A percentile compares a stretch with the other conserved stretches of the same genome.
phyloP scores from a whole-genome alignment of 2,329 filamentous ascomycete species.

The Peltaster fructicola region DNA sequence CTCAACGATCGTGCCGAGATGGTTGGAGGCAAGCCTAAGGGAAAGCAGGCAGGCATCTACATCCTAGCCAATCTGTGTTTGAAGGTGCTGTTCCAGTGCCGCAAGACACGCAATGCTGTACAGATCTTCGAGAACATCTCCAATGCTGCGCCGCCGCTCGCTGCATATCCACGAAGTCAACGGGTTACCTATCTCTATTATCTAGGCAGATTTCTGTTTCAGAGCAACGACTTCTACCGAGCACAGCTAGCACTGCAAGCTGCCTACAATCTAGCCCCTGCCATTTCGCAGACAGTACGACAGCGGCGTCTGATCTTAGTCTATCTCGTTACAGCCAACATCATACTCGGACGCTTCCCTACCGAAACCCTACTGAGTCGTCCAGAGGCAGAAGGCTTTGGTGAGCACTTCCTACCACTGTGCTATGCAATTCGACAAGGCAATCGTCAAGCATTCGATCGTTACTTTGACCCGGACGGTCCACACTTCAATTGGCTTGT shows the following conservation, averaged over 20 bases:
- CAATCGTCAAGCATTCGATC: constrained; percentile 56
- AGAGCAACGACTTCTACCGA: constrained; percentile 64
- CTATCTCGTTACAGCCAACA: constrained; percentile 66
- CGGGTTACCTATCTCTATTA: constrained; percentile 90
- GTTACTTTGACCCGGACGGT: constrained; percentile 39
- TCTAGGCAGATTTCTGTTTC: constrained; percentile 75
- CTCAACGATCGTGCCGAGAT: constrained; percentile 52
- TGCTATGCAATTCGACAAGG: constrained; percentile 54
- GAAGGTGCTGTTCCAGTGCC: constrained; percentile 74
- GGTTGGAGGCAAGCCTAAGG: constrained; percentile 48
- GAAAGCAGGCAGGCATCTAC: constrained; percentile 78
- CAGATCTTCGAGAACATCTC: constrained; percentile 83
- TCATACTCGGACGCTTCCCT: constrained; percentile 73
- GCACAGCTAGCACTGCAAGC: constrained; percentile 59
- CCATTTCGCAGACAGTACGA: constrained; percentile 27
- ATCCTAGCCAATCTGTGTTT: constrained; percentile 81
- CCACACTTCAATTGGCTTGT: constrained; percentile 55
- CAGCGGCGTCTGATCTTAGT: constrained; percentile 69
- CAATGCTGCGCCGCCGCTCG: constrained; percentile 62
- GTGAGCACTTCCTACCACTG: constrained; percentile 54
- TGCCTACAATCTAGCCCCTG: constrained; percentile 60
- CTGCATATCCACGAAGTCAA: constrained; percentile 68
- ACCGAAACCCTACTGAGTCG: constrained; percentile 46
- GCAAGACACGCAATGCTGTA: constrained; percentile 65
- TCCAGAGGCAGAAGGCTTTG: constrained; percentile 50